Evolutionary conservation across 2,329 filamentous ascomycete species (phyloP).

Genomic region (Plectosphaerella plurivora): DNA sequence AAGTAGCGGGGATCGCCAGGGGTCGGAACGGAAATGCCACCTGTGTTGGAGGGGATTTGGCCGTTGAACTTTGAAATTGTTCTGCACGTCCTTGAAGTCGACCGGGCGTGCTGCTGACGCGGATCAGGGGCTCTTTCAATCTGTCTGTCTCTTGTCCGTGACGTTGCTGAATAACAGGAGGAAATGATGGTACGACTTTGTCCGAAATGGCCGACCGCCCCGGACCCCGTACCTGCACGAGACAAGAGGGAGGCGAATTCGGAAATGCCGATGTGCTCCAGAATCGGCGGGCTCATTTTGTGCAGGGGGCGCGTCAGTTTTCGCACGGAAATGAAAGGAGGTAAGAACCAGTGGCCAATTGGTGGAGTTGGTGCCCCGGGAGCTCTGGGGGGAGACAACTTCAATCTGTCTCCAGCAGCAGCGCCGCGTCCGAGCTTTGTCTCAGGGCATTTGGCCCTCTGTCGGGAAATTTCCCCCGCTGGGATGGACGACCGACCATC

Average conservation of each 20-base stretch:
- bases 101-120: too few relatives aligned
- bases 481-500: not conserved
- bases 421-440: not conserved
- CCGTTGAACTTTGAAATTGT: too few relatives aligned
- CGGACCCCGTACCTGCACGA: not conserved
- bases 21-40: too few relatives aligned
- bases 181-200: too few relatives aligned
- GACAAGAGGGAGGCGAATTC: not conserved
- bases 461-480: not conserved
- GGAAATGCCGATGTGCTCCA: too few relatives aligned
- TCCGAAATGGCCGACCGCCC: too few relatives aligned
- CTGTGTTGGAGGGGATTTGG: too few relatives aligned
- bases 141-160: not conserved
- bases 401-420: not conserved
- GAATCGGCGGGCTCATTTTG: too few relatives aligned
- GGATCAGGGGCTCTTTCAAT: not conserved
- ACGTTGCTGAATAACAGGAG: not conserved
- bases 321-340: not conserved
- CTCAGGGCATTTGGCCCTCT: not conserved
- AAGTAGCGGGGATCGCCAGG: too few relatives aligned
- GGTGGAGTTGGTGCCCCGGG: not conserved
- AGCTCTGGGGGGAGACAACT: not conserved
- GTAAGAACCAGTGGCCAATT: not conserved
- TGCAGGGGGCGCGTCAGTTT: too few relatives aligned
- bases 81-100: too few relatives aligned